Evolutionary conservation across 2,329 filamentous ascomycete species (phyloP).

Genomic region (Verticillium klebahnii): DNA sequence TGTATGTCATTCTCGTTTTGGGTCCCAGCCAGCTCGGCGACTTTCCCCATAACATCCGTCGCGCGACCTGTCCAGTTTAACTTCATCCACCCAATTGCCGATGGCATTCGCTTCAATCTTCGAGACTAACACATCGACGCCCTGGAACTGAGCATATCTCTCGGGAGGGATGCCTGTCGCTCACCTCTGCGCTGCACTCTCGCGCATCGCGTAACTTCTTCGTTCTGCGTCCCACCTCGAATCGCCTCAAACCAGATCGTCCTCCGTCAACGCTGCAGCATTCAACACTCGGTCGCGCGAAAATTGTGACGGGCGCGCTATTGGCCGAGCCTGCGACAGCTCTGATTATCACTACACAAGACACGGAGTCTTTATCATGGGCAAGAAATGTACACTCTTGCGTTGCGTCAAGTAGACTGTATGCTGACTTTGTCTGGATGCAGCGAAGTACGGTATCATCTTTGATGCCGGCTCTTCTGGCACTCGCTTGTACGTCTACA

Average conservation of each 20-base stretch:
- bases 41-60: not conserved
- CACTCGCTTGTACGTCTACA: conserved; percentile 90
- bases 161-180: not conserved
- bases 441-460: conserved; percentile 82
- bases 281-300: not conserved
- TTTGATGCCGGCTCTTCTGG: conserved; percentile 97
- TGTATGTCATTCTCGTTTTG: not conserved
- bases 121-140: not conserved
- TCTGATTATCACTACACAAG: not conserved
- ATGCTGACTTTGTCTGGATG: not conserved
- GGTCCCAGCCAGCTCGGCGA: not conserved
- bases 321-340: not conserved
- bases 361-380: not conserved
- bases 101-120: not conserved
- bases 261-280: not conserved
- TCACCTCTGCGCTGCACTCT: not conserved
- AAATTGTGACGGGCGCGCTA: not conserved
- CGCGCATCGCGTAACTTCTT: not conserved
- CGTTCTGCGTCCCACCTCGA: not conserved
- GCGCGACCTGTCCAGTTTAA: not conserved
- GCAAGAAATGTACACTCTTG: conserved; percentile 1
- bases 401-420: not conserved
- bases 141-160: not conserved
- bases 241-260: not conserved
- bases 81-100: not conserved